Evolutionary conservation across 2,329 filamentous ascomycete species (phyloP).

Genomic region (Sphaerulina musiva): DNA sequence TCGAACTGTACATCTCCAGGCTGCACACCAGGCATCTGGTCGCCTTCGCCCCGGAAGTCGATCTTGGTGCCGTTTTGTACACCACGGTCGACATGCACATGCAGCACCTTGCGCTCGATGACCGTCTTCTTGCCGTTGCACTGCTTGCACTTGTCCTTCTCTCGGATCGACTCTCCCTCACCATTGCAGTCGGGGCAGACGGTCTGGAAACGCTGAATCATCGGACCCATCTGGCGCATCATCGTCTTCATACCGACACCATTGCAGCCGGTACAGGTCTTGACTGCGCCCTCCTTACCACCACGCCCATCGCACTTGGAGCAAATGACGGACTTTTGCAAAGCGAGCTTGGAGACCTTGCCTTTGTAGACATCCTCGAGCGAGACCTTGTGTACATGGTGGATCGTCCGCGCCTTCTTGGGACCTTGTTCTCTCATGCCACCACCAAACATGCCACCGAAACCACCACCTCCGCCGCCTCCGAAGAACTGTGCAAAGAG

Average conservation of each 20-base stretch:
- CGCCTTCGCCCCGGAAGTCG: conserved; percentile 93
- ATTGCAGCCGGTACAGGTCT: conserved; percentile 83
- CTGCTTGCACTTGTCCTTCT: conserved; percentile 95
- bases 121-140: conserved; percentile 97
- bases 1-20: conserved; percentile 97
- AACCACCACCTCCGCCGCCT: conserved; percentile 56
- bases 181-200: conserved; percentile 97
- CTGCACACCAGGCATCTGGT: conserved; percentile 87
- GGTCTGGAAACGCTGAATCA: conserved; percentile 99
- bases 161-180: conserved; percentile 91
- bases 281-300: conserved; percentile 96
- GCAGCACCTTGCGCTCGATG: conserved; percentile 94
- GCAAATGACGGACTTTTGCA: conserved; percentile 97
- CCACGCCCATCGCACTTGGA: conserved; percentile 87
- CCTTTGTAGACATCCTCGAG: conserved; percentile 97
- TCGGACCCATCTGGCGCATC: conserved; percentile 99
- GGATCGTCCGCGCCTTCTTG: conserved; percentile 88
- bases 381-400: conserved; percentile 96
- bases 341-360: conserved; percentile 93
- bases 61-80: conserved; percentile 92
- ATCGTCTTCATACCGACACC: conserved; percentile 98
- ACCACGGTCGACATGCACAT: conserved; percentile 94
- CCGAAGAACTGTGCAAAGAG: conserved; percentile 97
- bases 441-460: conserved; percentile 67
- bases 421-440: conserved; percentile 76